These are phyloP conservation scores for Sporothrix pallida DNA, from an alignment of 2,329 filamentous ascomycete genomes.

Conservation along the genomic window DNA sequence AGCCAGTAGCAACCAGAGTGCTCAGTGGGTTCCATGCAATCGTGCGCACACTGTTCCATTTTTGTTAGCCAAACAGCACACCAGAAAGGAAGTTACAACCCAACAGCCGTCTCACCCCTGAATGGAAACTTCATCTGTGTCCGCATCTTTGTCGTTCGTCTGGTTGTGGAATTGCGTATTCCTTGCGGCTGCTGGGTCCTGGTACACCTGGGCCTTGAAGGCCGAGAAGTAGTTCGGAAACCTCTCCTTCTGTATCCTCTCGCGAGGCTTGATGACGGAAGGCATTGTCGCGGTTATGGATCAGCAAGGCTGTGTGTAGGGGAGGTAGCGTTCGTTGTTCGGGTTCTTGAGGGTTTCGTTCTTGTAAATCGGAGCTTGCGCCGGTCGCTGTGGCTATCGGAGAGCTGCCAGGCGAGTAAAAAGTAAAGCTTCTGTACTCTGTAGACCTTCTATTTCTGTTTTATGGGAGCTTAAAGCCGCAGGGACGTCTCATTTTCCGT, in stretches of 20 bases:
- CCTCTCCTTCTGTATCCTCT: constrained; percentile 69
- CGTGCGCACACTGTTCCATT: constrained; percentile 66
- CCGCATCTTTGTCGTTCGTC: constrained; percentile 26
- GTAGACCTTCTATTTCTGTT: too few species aligned
- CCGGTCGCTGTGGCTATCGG: not conserved
- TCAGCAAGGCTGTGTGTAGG: not conserved
- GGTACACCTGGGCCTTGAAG: constrained; percentile 74
- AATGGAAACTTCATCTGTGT: constrained; percentile 27
- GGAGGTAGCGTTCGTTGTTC: not conserved
- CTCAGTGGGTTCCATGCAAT: constrained; percentile 91
- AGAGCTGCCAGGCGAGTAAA: not conserved
- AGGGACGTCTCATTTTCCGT: not conserved
- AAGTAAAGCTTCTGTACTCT: not conserved
- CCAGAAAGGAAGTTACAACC: not conserved
- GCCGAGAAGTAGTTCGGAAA: constrained; percentile 70
- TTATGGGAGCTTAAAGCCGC: not conserved
- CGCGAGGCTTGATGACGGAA: constrained; percentile 52
- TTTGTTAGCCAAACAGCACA: not conserved
- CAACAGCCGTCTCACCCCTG: constrained; percentile 28
- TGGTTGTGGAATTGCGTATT: constrained; percentile 36
- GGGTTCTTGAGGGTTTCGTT: not conserved
- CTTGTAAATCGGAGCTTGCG: not conserved
- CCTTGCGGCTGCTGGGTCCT: constrained; percentile 58
- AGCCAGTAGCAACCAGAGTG: constrained; percentile 81
- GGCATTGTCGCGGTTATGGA: constrained; percentile 32